phyloP scores from a whole-genome alignment of 371 early-diverging fungal species.

The Dinochytrium kinnereticum region DNA sequence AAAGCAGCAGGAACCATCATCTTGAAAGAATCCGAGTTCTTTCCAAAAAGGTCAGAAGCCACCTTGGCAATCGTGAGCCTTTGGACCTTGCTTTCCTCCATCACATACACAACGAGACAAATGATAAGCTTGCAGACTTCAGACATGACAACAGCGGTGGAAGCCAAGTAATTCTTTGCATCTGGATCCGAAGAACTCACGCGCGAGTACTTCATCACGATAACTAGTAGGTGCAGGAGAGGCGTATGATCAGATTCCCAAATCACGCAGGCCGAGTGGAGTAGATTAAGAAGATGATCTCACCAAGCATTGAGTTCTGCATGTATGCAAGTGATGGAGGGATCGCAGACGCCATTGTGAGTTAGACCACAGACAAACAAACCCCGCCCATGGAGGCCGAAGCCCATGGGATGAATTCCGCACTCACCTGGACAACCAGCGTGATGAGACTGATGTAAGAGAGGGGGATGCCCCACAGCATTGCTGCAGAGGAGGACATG shows the following conservation, averaged over 20 bases:
- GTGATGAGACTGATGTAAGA: slow-evolving; percentile 85
- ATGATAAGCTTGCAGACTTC: slow-evolving; percentile 81
- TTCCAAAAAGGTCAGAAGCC: slow-evolving; percentile 62
- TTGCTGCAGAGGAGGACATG: no score
- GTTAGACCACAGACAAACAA: background rate
- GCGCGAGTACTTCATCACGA: slow-evolving; percentile 36
- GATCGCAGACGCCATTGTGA: slow-evolving; percentile 36
- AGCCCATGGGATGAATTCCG: no score
- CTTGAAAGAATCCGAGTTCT: slow-evolving; percentile 47
- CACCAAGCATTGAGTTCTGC: slow-evolving; percentile 31
- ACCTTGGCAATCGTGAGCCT: slow-evolving; percentile 31
- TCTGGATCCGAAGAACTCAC: background rate
- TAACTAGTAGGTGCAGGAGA: slow-evolving; percentile 21
- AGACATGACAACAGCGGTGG: slow-evolving; percentile 87
- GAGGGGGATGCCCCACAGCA: slow-evolving; percentile 68
- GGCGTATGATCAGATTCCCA: background rate
- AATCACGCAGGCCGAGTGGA: no score
- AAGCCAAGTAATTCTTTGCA: slow-evolving; percentile 65
- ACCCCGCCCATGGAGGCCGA: slow-evolving; percentile 73
- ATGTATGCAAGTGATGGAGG: slow-evolving; percentile 1
- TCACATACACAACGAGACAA: slow-evolving; percentile 64
- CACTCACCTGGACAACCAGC: slow-evolving; percentile 84
- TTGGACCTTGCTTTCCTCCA: slow-evolving; percentile 44
- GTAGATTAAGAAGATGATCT: background rate
- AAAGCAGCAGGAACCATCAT: slow-evolving; percentile 79